Conservation (phyloP, 345 rosid species). For the Aquilaria sinensis region DNA sequence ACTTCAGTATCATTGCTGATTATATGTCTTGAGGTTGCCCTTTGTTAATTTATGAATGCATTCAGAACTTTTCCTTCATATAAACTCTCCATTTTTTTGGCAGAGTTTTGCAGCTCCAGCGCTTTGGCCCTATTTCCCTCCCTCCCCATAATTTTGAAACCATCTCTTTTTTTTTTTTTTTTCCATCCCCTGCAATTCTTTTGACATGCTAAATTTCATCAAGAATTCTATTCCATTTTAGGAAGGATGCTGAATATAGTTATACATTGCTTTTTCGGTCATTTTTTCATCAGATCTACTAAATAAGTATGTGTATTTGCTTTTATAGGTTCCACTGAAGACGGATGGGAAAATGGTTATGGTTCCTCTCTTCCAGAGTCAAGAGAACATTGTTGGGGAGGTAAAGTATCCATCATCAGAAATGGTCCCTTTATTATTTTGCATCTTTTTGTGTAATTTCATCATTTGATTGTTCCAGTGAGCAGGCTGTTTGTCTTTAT, state of each 20-base stretch:
- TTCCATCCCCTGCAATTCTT: background rate
- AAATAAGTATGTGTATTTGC: background rate
- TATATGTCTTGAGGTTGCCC: too few relatives aligned
- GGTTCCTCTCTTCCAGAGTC: conserved; percentile 55
- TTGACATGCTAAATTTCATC: background rate
- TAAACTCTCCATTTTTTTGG: background rate
- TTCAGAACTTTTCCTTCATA: too few relatives aligned
- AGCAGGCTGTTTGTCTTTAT: background rate
- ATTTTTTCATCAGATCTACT: conserved; percentile 1
- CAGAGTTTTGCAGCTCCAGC: conserved; percentile 1
- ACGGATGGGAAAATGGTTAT: conserved; percentile 44
- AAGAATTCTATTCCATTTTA: background rate
- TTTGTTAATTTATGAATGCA: too few relatives aligned
- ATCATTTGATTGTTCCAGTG: background rate
- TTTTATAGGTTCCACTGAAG: conserved; percentile 38
- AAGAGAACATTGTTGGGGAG: conserved; percentile 49
- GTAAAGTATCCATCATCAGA: conserved; percentile 11
- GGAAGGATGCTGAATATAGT: background rate
- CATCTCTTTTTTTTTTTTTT: background rate
- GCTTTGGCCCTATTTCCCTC: background rate
- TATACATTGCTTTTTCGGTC: background rate
- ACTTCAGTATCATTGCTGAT: too few relatives aligned
- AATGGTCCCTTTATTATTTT: background rate
- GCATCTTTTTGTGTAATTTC: background rate
- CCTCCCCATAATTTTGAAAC: background rate